A percentile compares a stretch with the other conserved stretches of the same genome.
Conservation (phyloP, 176 grass and related monocot species). For the Aegilops bicornis region DNA sequence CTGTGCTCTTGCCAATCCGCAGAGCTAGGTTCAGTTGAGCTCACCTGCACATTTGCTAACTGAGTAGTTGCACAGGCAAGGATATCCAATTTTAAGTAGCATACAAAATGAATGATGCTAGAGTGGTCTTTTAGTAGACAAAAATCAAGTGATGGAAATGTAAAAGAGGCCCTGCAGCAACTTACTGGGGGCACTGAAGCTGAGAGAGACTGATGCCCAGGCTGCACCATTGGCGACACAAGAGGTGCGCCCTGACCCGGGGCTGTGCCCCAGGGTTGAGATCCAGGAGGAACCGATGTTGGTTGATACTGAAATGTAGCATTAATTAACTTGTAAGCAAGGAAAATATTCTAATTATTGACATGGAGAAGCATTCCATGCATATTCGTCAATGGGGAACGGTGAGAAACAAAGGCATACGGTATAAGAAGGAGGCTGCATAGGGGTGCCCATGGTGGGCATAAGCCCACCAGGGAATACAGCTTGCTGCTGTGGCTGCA, state of each 20-base stretch:
- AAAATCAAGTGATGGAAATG: not conserved
- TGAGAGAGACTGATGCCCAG: slow-evolving; percentile 52
- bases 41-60: slow-evolving; percentile 62
- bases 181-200: slow-evolving; percentile 43
- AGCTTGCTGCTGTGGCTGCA: slow-evolving; percentile 39
- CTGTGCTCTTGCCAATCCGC: slow-evolving; percentile 94
- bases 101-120: slow-evolving; percentile 15
- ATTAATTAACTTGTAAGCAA: slow-evolving; percentile 40
- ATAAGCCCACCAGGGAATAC: slow-evolving; percentile 45
- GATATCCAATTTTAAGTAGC: slow-evolving; percentile 7
- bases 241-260: slow-evolving; percentile 45
- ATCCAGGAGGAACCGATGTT: slow-evolving; percentile 46
- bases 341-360: not conserved
- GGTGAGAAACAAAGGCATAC: slow-evolving; percentile 41
- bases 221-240: slow-evolving; percentile 42
- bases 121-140: slow-evolving; percentile 11
- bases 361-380: slow-evolving; percentile 17
- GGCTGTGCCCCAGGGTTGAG: slow-evolving; percentile 61
- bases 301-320: slow-evolving; percentile 61
- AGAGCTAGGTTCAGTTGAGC: slow-evolving; percentile 47
- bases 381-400: not conserved
- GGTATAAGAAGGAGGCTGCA: slow-evolving; percentile 60
- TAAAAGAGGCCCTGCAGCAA: not conserved
- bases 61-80: slow-evolving; percentile 42
- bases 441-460: slow-evolving; percentile 54